A percentile compares a stretch with the other conserved stretches of the same genome.
These are phyloP conservation scores for Heterobasidion occidentale DNA, from an alignment of 1,284 basidiomycete species.

Conservation along the genomic window DNA sequence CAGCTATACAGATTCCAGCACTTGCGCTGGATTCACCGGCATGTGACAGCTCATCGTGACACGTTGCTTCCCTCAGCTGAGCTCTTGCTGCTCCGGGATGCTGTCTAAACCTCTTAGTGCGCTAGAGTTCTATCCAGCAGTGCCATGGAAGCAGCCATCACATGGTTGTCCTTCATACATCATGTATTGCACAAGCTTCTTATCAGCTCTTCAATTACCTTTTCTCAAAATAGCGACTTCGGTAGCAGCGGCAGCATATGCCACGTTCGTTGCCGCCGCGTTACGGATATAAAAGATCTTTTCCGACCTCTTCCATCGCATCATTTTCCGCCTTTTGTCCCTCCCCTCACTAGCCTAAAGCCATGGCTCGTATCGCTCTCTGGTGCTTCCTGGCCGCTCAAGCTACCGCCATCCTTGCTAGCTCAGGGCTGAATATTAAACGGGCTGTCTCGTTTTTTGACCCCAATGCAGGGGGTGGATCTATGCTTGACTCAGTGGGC, in stretches of 20 bases:
- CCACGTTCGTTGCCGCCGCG: background rate
- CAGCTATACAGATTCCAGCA: no score
- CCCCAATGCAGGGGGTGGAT: conserved; percentile 40
- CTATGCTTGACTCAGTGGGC: conserved; percentile 41
- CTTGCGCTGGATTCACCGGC: no score
- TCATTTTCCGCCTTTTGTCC: background rate
- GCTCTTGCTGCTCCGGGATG: no score
- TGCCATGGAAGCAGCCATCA: background rate
- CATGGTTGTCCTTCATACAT: background rate
- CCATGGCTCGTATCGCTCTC: conserved; percentile 10
- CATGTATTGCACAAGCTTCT: background rate
- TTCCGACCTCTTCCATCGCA: background rate
- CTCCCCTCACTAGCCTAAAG: background rate
- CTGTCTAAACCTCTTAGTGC: no score
- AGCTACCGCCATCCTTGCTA: background rate
- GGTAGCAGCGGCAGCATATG: background rate
- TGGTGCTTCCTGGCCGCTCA: conserved; percentile 4
- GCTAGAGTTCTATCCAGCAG: no score
- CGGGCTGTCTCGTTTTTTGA: conserved; percentile 30
- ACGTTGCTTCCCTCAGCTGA: no score
- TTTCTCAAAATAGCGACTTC: background rate
- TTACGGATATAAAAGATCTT: background rate
- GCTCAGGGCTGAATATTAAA: background rate
- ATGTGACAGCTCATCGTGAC: no score
- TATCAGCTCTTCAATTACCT: background rate